A percentile compares a stretch with the other conserved stretches of the same genome.
Conservation (phyloP, 768 basidiomycete species). For the Exsudoporus frostii region DNA sequence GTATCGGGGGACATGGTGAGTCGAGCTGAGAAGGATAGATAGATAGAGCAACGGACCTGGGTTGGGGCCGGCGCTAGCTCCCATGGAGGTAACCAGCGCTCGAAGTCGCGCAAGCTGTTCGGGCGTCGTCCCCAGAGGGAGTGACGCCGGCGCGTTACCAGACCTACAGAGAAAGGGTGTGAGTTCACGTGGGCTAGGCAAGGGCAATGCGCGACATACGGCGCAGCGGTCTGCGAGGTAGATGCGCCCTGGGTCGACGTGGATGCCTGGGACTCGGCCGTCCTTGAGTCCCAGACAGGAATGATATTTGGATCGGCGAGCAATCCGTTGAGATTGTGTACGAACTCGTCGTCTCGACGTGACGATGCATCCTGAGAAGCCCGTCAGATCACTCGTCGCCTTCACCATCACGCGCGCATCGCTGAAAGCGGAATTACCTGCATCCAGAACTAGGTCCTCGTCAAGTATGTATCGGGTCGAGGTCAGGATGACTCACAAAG, state of each 20-base stretch:
- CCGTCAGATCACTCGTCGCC: background rate
- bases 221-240: slow-evolving; percentile 31
- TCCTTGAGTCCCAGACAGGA: slow-evolving; percentile 52
- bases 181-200: background rate
- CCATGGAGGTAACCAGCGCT: slow-evolving; percentile 47
- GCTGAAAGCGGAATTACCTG: slow-evolving; percentile 48
- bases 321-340: slow-evolving; percentile 65
- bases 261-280: slow-evolving; percentile 42
- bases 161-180: slow-evolving; percentile 3
- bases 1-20: slow-evolving; percentile 2
- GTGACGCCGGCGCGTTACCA: slow-evolving; percentile 1
- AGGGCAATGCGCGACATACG: slow-evolving; percentile 14
- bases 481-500: slow-evolving; percentile 60
- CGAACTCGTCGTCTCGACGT: slow-evolving; percentile 69
- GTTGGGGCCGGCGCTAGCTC: slow-evolving; percentile 29
- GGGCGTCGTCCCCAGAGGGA: slow-evolving; percentile 37
- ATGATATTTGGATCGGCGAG: slow-evolving; percentile 64
- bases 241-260: slow-evolving; percentile 38
- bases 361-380: slow-evolving; percentile 58
- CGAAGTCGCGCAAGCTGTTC: slow-evolving; percentile 67
- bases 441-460: slow-evolving; percentile 69
- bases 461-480: background rate
- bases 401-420: background rate
- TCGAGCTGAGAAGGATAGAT: background rate
- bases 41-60: slow-evolving; percentile 9